A percentile compares a stretch with the other conserved stretches of the same genome.
phyloP scores from a whole-genome alignment of 208 protist species.

The Trypanosomatidae sp. region DNA sequence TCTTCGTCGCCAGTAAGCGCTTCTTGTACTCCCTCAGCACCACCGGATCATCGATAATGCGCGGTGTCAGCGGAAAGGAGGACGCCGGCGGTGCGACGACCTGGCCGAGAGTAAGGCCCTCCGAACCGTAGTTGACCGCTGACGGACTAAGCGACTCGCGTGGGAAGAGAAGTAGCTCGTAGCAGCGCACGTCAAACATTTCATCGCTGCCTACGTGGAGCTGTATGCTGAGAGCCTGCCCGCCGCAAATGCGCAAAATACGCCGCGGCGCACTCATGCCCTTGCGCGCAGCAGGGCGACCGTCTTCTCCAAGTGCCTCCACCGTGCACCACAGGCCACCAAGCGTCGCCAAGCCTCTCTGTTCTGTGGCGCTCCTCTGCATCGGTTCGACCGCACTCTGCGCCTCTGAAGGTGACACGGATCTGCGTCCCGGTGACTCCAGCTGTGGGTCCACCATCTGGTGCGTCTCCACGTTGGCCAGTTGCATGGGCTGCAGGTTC shows the following conservation, averaged over 20 bases:
- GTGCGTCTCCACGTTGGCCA: conserved; percentile 50
- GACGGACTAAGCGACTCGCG: conserved; percentile 49
- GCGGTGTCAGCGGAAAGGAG: conserved; percentile 69
- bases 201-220: conserved; percentile 21
- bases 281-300: conserved; percentile 31
- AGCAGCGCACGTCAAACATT: conserved; percentile 58
- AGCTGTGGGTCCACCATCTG: conserved; percentile 32
- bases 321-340: conserved; percentile 78
- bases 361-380: conserved; percentile 10
- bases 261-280: conserved; percentile 44
- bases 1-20: conserved; percentile 48
- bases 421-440: conserved; percentile 19
- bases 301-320: conserved; percentile 51
- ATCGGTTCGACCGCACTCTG: background rate
- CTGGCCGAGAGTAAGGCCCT: conserved; percentile 64
- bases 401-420: conserved; percentile 12
- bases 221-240: conserved; percentile 40
- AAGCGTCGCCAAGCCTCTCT: conserved; percentile 48
- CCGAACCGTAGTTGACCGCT: conserved; percentile 58
- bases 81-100: conserved; percentile 55
- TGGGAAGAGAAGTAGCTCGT: conserved; percentile 75
- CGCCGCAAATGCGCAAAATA: conserved; percentile 81
- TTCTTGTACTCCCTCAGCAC: conserved; percentile 65
- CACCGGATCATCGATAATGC: conserved; percentile 55
- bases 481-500: conserved; percentile 72